Evolutionary conservation across 2,329 filamentous ascomycete species (phyloP).

Genomic region (Aspergillus neotritici): DNA sequence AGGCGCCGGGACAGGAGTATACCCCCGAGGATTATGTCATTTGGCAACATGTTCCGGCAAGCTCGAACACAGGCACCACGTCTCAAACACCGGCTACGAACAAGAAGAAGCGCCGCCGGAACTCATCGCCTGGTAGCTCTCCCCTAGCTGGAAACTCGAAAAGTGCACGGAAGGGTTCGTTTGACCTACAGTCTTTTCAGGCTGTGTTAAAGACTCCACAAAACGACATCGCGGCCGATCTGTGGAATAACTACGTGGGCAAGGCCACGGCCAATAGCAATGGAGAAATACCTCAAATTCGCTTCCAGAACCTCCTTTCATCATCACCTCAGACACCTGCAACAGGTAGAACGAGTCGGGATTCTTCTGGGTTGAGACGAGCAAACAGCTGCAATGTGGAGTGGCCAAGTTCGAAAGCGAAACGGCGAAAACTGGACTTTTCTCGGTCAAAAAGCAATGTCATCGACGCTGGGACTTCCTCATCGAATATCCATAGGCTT

Average conservation of each 20-base stretch:
- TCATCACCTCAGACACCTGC: constrained; percentile 64
- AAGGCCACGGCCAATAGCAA: constrained; percentile 42
- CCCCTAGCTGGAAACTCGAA: constrained; percentile 46
- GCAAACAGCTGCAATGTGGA: constrained; percentile 64
- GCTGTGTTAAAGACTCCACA: constrained; percentile 60
- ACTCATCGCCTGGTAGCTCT: constrained; percentile 67
- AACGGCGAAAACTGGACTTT: constrained; percentile 58
- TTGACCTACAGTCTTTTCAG: constrained; percentile 56
- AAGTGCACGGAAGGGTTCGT: constrained; percentile 35
- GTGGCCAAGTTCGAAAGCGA: constrained; percentile 58
- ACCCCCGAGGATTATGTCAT: constrained; percentile 58
- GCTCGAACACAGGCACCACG: constrained; percentile 41
- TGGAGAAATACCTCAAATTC: constrained; percentile 49
- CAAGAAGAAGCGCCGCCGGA: constrained; percentile 63
- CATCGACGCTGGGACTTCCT: constrained; percentile 32
- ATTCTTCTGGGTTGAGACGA: constrained; percentile 52
- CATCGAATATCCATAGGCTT: constrained; percentile 51
- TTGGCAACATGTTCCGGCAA: constrained; percentile 50
- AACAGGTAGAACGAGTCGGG: constrained; percentile 38
- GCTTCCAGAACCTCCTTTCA: constrained; percentile 60
- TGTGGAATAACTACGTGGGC: constrained; percentile 71
- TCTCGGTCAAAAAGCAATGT: constrained; percentile 38
- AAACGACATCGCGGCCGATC: constrained; percentile 65
- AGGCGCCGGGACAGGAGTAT: constrained; percentile 41
- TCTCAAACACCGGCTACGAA: constrained; percentile 42